A percentile compares a stretch with the other conserved stretches of the same genome.
Conservation (phyloP, 208 protist species). For the Trypanosoma avium region DNA sequence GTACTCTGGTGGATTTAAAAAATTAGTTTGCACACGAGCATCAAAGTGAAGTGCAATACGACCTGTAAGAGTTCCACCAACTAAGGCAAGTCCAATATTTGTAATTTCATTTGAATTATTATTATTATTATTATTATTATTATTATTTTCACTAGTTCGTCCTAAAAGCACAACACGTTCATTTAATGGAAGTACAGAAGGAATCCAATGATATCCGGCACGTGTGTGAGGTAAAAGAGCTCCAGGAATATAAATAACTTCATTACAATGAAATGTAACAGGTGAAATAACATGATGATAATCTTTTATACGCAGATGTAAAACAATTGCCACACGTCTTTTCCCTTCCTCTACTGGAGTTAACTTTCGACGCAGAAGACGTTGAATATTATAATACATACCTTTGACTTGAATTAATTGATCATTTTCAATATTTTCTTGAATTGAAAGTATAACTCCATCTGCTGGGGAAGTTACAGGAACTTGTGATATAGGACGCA, state of each 20-base stretch:
- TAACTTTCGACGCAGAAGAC: conserved; percentile 48
- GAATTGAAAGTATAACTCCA: conserved; percentile 58
- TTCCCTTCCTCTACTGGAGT: conserved; percentile 30
- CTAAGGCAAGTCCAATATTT: conserved; percentile 55
- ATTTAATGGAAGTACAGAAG: conserved; percentile 68
- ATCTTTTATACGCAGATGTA: conserved; percentile 72
- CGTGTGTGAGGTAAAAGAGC: conserved; percentile 61
- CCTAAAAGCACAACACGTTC: conserved; percentile 79
- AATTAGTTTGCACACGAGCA: conserved; percentile 75
- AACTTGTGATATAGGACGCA: conserved; percentile 38
- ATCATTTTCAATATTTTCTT: conserved; percentile 41
- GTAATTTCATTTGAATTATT: conserved; percentile 2
- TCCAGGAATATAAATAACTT: conserved; percentile 79
- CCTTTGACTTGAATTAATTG: conserved; percentile 83
- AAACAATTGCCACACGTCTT: conserved; percentile 57
- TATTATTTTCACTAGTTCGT: conserved; percentile 1
- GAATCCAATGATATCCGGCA: conserved; percentile 79
- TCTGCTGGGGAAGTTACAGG: conserved; percentile 67
- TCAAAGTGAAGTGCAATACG: conserved; percentile 69
- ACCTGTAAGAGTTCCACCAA: conserved; percentile 79
- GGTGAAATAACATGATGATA: conserved; percentile 85
- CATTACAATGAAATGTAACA: conserved; percentile 39
- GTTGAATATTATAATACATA: conserved; percentile 53
- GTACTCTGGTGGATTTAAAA: conserved; percentile 77
- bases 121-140: background rate